Evolutionary conservation across 257 asterid species (phyloP).

Genomic region (Plantago elongata): DNA sequence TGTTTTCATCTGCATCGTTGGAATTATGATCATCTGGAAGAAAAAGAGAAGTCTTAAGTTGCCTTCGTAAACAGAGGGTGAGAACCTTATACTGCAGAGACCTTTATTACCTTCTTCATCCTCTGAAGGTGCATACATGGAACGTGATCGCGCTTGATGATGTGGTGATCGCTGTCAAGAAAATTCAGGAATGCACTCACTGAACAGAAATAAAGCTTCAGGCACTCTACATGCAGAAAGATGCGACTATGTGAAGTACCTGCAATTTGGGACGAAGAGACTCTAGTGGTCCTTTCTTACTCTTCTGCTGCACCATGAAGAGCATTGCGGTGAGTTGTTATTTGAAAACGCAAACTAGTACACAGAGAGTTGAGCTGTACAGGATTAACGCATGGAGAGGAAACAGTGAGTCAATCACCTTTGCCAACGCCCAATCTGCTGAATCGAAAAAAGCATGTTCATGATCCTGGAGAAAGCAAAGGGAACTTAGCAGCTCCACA

Average conservation of each 20-base stretch:
- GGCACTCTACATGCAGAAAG: background rate
- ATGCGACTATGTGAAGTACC: conserved; percentile 27
- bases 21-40: conserved; percentile 20
- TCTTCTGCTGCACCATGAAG: conserved; percentile 35
- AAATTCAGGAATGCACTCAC: background rate
- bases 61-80: background rate
- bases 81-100: background rate
- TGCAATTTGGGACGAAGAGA: conserved; percentile 78
- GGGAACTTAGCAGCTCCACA: background rate
- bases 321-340: background rate
- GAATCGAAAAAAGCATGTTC: conserved; percentile 90
- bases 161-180: conserved; percentile 63
- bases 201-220: background rate
- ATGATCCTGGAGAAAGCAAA: conserved; percentile 45
- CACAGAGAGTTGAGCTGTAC: background rate
- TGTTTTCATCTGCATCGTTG: conserved; percentile 10
- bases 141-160: conserved; percentile 55
- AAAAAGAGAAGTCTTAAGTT: background rate
- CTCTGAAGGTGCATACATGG: conserved; percentile 44
- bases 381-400: background rate
- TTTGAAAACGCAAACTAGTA: background rate
- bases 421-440: conserved; percentile 88
- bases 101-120: conserved; percentile 42
- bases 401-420: conserved; percentile 33
- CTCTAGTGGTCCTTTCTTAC: conserved; percentile 59